Base-by-base conservation (phyloP, 2,329 filamentous ascomycete species). In the Aspergillus thermomutatus region DNA sequence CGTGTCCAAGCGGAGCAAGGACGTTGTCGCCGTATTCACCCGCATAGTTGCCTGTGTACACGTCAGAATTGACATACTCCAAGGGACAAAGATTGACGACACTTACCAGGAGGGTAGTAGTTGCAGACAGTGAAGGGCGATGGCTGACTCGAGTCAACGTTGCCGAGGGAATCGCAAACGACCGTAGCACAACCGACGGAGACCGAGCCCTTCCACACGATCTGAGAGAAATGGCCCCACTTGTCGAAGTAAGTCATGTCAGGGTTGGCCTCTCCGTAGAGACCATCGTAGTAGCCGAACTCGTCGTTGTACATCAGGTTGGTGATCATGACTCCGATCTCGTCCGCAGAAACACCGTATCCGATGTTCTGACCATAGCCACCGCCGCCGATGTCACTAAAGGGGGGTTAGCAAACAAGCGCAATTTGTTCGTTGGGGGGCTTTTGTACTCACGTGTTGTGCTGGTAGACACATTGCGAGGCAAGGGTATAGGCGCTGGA, bases 291-390 rank as follows among this genome's bases (percentile, higher is more conserved):
- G 67, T 76, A 76, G 61, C 71, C 70, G 66, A 89, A 79, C 75
- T 96, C 91, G 67, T 83, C 84, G 73, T 94, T 91, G 83, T 97
- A 97, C 91, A 94, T 97, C 77, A 88, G 81, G 72, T 93, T 83
- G 68, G 87, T 90, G 70, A 93, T 87, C 64, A 88, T 86, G 61
- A 83, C 80, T 53, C 85, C 84, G 60, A 90, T 80, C 49, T 86
- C 82, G 58, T 73, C 75, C n/a, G 77, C 72, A 2, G 75, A 69
- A 58, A 84, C 81, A 63, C 87, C 80, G 59, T 87, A 87, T 69
- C 90, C 93, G 57, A 97, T 87, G 83, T 97, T 99, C 79, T 99
- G 94, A 61, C 94, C 94, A 70, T 94, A 95, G 47, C 82, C 80
- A 54, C 85, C 85, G 51, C 78, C 80, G 60, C 83, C 78, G 26